Conservation (phyloP, 73 alveolate genomes). For the Tetrahymena elliotti region DNA sequence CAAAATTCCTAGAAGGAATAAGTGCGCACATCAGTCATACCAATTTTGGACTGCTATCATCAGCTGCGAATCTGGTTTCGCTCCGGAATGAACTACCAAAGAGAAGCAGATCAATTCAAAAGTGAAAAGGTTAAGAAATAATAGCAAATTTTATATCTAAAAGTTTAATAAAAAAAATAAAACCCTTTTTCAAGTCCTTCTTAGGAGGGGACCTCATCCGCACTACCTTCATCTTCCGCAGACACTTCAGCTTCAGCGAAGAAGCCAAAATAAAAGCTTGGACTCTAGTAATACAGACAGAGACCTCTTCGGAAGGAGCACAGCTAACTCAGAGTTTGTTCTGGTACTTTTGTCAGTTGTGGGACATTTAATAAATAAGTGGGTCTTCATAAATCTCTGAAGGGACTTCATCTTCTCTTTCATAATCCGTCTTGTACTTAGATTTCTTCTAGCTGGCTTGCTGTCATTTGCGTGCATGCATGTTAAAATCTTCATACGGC, state of each 20-base stretch:
- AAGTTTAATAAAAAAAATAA: background rate
- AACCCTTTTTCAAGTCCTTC: conserved; percentile 1
- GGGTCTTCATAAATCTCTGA: background rate
- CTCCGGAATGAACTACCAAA: background rate
- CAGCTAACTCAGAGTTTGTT: background rate
- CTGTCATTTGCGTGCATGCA: background rate
- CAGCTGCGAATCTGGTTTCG: background rate
- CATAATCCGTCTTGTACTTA: background rate
- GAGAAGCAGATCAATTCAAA: background rate
- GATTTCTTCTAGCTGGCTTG: background rate
- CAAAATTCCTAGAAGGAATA: background rate
- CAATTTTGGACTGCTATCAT: background rate
- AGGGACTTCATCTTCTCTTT: background rate
- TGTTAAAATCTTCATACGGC: background rate
- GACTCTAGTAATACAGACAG: background rate
- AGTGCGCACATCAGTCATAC: background rate
- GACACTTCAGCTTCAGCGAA: background rate
- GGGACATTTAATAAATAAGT: background rate
- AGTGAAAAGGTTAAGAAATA: background rate
- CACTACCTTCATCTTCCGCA: background rate
- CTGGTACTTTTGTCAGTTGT: background rate
- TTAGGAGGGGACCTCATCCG: background rate
- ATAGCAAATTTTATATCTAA: background rate
- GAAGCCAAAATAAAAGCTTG: background rate
- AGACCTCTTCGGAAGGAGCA: background rate